phyloP scores from a whole-genome alignment of 805 yeast species.

The Yamadazyma phyllophila region DNA sequence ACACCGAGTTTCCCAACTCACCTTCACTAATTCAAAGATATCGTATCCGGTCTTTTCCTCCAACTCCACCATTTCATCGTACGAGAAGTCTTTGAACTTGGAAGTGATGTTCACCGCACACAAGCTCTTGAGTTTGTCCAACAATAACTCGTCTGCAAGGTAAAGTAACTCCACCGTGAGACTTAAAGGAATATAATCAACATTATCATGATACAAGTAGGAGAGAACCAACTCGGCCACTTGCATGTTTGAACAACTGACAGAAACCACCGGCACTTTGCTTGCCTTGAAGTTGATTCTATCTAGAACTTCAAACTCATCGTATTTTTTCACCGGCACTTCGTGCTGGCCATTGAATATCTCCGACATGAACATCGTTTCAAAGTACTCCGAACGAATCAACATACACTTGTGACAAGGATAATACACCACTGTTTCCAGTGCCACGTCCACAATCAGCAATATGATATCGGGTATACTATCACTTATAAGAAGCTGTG shows the following conservation, averaged over 20 bases:
- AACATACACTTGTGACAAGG: constrained; percentile 67
- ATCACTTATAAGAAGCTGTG: constrained; percentile 19
- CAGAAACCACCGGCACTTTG: constrained; percentile 28
- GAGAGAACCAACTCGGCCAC: constrained; percentile 14
- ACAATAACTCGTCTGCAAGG: constrained; percentile 56
- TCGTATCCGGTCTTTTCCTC: constrained; percentile 30
- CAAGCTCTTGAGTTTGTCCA: constrained; percentile 64
- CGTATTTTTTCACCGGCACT: constrained; percentile 11
- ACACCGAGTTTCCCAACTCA: constrained; percentile 67
- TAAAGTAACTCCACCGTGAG: constrained; percentile 54
- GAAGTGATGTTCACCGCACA: constrained; percentile 52
- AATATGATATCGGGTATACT: constrained; percentile 50
- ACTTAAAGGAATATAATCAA: constrained; percentile 45
- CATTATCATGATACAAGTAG: constrained; percentile 60
- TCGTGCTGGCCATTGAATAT: constrained; percentile 17
- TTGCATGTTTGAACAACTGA: constrained; percentile 19
- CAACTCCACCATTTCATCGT: constrained; percentile 18
- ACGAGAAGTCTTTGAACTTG: constrained; percentile 18
- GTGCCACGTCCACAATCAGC: constrained; percentile 27
- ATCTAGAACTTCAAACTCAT: constrained; percentile 16
- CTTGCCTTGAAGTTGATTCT: constrained; percentile 14
- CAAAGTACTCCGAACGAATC: constrained; percentile 61
- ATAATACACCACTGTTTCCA: constrained; percentile 38
- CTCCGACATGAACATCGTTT: constrained; percentile 56
- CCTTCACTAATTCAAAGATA: constrained; percentile 55